These are phyloP conservation scores for Xeromyces bisporus DNA, from an alignment of 495 filamentous ascomycete species.

Conservation along the genomic window DNA sequence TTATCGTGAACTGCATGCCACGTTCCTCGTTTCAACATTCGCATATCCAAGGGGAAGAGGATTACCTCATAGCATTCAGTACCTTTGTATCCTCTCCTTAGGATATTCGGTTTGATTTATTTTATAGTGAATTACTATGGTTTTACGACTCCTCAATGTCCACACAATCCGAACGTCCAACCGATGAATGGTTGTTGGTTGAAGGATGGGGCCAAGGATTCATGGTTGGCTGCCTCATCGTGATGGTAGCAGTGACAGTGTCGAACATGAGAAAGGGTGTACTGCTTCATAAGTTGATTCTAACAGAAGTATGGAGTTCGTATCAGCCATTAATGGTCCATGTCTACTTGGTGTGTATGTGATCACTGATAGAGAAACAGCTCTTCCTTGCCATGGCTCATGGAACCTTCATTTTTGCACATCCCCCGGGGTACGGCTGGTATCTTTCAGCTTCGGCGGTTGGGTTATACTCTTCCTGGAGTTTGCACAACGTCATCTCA, in stretches of 20 bases:
- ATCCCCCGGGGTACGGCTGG: slow-evolving; percentile 27
- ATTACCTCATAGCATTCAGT: too few species aligned
- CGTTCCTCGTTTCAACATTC: too few species aligned
- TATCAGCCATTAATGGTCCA: background rate
- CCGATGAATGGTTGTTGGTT: slow-evolving; percentile 24
- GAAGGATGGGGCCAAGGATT: slow-evolving; percentile 34
- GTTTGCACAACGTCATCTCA: slow-evolving; percentile 31
- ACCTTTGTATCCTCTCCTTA: too few species aligned
- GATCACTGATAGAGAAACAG: slow-evolving; percentile 4
- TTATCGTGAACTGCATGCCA: too few species aligned
- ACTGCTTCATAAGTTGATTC: slow-evolving; percentile 29
- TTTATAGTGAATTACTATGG: too few species aligned
- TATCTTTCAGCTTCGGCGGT: slow-evolving; percentile 30
- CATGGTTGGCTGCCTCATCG: slow-evolving; percentile 29
- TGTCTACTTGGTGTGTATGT: background rate
- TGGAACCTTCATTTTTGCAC: slow-evolving; percentile 30
- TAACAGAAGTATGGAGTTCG: slow-evolving; percentile 23
- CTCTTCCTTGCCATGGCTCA: slow-evolving; percentile 21
- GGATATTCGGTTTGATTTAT: too few species aligned
- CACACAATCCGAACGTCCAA: slow-evolving; percentile 18
- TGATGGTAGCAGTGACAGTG: slow-evolving; percentile 27
- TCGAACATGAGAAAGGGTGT: slow-evolving; percentile 26
- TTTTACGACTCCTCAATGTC: too few species aligned
- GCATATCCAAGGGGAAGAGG: too few species aligned
- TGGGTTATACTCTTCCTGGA: slow-evolving; percentile 29